Conservation (phyloP, 2,329 filamentous ascomycete species). For the Aureobasidium sp. region DNA sequence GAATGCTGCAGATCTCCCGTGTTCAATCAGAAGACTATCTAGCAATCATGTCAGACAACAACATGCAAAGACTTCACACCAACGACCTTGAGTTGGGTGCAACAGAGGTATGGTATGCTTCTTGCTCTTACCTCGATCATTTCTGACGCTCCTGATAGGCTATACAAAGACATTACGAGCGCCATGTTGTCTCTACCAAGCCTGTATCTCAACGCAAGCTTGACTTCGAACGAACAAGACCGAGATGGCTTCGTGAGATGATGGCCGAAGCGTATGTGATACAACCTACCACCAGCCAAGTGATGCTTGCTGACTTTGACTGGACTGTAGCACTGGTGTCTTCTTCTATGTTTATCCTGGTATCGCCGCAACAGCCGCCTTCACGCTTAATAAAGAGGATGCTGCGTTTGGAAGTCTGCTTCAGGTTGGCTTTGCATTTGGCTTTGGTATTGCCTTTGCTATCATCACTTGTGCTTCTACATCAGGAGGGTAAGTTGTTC, state of each 20-base stretch:
- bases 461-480: slow-evolving; percentile 50
- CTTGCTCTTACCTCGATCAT: background rate
- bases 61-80: slow-evolving; percentile 28
- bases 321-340: background rate
- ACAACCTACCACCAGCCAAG: background rate
- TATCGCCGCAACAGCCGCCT: slow-evolving; percentile 47
- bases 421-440: slow-evolving; percentile 50
- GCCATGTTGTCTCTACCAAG: slow-evolving; percentile 44
- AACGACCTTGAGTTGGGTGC: slow-evolving; percentile 38
- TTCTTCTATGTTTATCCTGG: slow-evolving; percentile 36
- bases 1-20: background rate
- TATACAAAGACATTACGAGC: slow-evolving; percentile 42
- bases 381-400: slow-evolving; percentile 40
- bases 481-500: slow-evolving; percentile 35
- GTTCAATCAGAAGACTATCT: too few relatives aligned
- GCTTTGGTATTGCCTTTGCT: slow-evolving; percentile 51
- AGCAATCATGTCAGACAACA: background rate
- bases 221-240: slow-evolving; percentile 47
- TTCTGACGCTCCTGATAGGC: slow-evolving; percentile 23
- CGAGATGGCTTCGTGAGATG: slow-evolving; percentile 49
- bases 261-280: slow-evolving; percentile 41
- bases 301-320: background rate
- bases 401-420: slow-evolving; percentile 46
- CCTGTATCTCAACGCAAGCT: slow-evolving; percentile 49
- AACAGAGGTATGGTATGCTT: background rate